These are phyloP conservation scores for Jasminum sambac DNA, from an alignment of 257 asterid genomes.

Conservation along the genomic window DNA sequence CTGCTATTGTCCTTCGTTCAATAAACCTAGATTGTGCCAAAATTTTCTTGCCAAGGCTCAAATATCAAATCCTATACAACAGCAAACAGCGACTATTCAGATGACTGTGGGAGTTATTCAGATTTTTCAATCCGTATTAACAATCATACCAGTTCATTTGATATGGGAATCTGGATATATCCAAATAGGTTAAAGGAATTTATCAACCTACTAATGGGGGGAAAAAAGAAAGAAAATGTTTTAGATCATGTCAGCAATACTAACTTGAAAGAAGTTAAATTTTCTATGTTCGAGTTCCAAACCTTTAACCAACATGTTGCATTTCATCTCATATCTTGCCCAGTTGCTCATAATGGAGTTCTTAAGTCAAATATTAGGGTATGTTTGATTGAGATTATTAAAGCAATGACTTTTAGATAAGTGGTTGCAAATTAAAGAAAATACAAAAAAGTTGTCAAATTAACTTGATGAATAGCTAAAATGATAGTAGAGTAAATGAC, in stretches of 20 bases:
- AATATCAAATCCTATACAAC: neutral
- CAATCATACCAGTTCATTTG: neutral
- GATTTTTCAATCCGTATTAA: neutral
- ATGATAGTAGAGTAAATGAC: no score
- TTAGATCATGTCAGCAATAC: neutral
- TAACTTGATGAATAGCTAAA: no score
- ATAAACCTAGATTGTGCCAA: neutral
- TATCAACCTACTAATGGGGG: conserved; percentile 8
- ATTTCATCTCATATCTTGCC: neutral
- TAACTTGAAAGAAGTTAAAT: conserved; percentile 10
- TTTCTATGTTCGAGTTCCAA: conserved; percentile 5
- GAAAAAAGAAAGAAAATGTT: neutral
- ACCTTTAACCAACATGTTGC: neutral
- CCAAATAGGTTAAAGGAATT: neutral
- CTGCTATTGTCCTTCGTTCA: neutral
- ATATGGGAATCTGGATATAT: neutral
- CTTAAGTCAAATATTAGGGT: neutral
- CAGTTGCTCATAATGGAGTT: neutral
- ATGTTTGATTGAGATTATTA: no score
- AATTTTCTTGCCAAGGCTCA: neutral
- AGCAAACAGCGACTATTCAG: neutral
- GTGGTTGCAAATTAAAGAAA: no score
- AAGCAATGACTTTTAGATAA: no score
- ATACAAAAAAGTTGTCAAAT: no score
- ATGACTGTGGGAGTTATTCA: neutral